phyloP scores from a whole-genome alignment of 2,329 filamentous ascomycete genomes.

The Cladosporium sp. region DNA sequence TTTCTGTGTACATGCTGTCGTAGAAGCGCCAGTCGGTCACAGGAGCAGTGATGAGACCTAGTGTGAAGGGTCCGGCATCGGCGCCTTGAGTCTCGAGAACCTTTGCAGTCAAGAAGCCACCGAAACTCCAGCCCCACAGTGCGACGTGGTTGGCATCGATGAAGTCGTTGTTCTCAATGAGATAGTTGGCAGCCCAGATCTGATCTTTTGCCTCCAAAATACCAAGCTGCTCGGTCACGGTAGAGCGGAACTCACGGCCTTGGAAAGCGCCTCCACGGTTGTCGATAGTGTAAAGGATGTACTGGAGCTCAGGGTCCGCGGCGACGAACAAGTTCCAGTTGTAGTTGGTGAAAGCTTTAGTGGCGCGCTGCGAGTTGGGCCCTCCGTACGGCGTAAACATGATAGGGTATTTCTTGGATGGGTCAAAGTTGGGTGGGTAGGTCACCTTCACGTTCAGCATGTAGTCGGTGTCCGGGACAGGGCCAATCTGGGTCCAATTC shows the following conservation, averaged over 20 bases:
- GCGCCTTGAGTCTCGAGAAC: slow-evolving; percentile 51
- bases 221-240: slow-evolving; percentile 58
- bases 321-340: slow-evolving; percentile 61
- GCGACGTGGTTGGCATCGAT: slow-evolving; percentile 58
- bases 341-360: slow-evolving; percentile 52
- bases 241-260: slow-evolving; percentile 58
- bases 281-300: slow-evolving; percentile 64
- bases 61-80: slow-evolving; percentile 57
- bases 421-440: slow-evolving; percentile 61
- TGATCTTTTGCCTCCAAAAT: slow-evolving; percentile 63
- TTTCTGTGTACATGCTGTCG: slow-evolving; percentile 67
- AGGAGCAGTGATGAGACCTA: slow-evolving; percentile 61
- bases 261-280: slow-evolving; percentile 64
- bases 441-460: slow-evolving; percentile 62
- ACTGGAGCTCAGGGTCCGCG: slow-evolving; percentile 64
- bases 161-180: slow-evolving; percentile 48
- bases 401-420: slow-evolving; percentile 60
- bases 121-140: slow-evolving; percentile 68
- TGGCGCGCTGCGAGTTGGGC: slow-evolving; percentile 59
- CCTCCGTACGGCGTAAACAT: slow-evolving; percentile 67
- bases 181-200: slow-evolving; percentile 60
- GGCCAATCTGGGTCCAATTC: slow-evolving; percentile 60
- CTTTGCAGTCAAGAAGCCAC: slow-evolving; percentile 63
- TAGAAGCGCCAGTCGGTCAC: slow-evolving; percentile 69
- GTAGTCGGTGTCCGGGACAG: slow-evolving; percentile 31